Conservation (phyloP, 345 rosid genomes). For the Acer yangbiense region DNA sequence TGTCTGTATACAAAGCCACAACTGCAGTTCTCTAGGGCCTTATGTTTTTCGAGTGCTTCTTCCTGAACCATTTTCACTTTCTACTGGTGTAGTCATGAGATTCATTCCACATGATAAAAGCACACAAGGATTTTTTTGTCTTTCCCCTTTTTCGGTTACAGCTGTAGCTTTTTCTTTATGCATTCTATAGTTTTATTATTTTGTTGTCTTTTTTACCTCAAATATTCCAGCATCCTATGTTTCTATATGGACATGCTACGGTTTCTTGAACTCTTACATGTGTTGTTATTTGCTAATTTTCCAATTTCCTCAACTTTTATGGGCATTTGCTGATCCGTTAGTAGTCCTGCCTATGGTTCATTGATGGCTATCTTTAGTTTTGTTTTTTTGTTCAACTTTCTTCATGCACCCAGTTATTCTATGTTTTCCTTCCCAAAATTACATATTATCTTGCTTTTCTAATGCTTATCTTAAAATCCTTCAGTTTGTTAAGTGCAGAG, state of each 20-base stretch:
- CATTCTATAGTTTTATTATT: background rate
- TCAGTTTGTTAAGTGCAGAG: background rate
- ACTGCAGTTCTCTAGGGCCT: background rate
- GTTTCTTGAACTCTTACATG: background rate
- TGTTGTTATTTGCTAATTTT: background rate
- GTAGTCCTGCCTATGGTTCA: background rate
- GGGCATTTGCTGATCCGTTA: background rate
- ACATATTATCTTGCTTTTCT: background rate
- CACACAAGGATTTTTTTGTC: background rate
- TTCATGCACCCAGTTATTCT: background rate
- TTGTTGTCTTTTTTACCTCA: background rate
- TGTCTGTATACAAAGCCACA: background rate
- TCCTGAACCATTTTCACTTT: background rate
- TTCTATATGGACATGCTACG: background rate
- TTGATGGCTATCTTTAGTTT: background rate
- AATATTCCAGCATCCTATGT: background rate
- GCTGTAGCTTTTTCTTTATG: background rate
- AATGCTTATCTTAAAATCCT: background rate
- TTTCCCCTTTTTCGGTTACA: background rate
- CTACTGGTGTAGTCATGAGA: constrained; percentile 2
- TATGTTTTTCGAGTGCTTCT: background rate
- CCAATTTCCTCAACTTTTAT: background rate
- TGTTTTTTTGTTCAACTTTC: background rate
- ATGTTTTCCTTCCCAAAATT: background rate
- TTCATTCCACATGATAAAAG: background rate